Conservation (phyloP, 345 rosid species). For the Populus euphratica region DNA sequence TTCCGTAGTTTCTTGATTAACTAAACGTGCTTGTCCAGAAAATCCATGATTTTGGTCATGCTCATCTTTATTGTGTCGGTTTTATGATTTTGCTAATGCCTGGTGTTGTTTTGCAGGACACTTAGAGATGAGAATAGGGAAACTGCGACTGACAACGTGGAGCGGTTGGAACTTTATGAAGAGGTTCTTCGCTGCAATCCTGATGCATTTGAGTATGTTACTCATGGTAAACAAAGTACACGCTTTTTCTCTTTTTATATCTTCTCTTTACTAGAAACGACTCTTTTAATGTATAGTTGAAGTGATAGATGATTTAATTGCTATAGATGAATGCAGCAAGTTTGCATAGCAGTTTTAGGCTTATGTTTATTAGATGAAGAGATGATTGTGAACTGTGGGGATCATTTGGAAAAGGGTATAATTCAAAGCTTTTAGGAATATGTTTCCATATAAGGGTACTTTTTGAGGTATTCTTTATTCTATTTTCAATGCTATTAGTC, state of each 20-base stretch:
- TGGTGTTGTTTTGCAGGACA: conserved; percentile 42
- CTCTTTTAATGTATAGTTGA: background rate
- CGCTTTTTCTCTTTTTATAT: conserved; percentile 22
- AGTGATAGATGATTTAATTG: background rate
- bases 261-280: background rate
- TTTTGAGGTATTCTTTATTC: background rate
- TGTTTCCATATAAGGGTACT: background rate
- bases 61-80: no score
- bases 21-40: no score
- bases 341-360: background rate
- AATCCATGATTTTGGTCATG: no score
- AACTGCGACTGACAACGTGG: conserved; percentile 28
- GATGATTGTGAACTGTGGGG: background rate
- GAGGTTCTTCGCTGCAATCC: conserved; percentile 64
- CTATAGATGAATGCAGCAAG: background rate
- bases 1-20: no score
- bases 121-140: conserved; percentile 50
- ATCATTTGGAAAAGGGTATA: background rate
- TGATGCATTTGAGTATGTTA: conserved; percentile 78
- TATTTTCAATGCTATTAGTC: no score
- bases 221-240: conserved; percentile 66
- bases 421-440: background rate
- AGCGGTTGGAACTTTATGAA: conserved; percentile 54
- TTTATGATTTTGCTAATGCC: no score
- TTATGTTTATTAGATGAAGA: background rate